Evolutionary conservation across 192 early-diverging fungal species (phyloP), one percentile per base, ranked within the genome.

Genomic region (Coemansia sp.): DNA sequence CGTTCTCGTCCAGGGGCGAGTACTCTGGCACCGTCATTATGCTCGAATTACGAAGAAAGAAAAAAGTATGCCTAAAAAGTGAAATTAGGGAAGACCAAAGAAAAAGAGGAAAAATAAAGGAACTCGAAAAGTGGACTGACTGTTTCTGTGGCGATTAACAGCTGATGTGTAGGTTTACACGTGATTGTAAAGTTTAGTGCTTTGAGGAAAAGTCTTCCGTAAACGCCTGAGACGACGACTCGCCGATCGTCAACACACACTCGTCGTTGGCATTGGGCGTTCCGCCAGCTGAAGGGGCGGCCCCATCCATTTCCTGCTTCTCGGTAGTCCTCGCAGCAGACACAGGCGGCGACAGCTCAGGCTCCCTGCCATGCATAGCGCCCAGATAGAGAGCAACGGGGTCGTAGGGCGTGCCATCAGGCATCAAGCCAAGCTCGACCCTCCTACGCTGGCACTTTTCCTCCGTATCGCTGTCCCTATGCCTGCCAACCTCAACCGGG

Each of bases 341-440:
- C 28, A 43, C 42, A 0, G 63, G 57, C 31, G 70, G 70, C 20
- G 61, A 41, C 42, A 70, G 33, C 25, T 70, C 57, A 0, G 38
- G 41, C 41, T 59, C 62, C 23, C 65, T 62, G 21, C 63, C 50
- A 16, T 64, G 63, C 57, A 70, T 23, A 0, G 62, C 62, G n/a
- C 63, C 56, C 14, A 80, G 63, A 56, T 80, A 80, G 59, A 75
- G 21, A 3, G 69, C 68, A 3, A 75, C 66, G 3, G 78, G 73
- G 61, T 82, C 79, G 42, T 71, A 82, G n/a, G 79, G 79, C 52
- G 68, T 67, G 47, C 79, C 79, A 21, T 82, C 75, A 0, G 57
- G 65, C 64, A 67, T 65, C 41, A 82, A 39, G 0, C 79, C 79
- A 18, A 82, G 59, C 60, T 68, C 62, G 13, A 82, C 62, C 3